Conservation (phyloP, 352 stramenopile species). For the Globisporangium recalcitrans region DNA sequence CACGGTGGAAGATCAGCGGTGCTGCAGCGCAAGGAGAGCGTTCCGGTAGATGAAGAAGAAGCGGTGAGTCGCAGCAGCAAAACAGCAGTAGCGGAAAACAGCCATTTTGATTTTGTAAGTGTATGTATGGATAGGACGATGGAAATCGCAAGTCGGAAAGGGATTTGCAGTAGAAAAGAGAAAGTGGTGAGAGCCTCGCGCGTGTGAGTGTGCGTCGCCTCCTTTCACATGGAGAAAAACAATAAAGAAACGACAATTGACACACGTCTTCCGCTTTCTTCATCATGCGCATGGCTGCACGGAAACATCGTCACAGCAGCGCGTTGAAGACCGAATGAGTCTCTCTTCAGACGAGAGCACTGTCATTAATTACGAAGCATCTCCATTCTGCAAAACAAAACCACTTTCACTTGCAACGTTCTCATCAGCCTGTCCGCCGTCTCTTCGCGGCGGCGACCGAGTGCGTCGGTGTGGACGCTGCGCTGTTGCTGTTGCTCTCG, state of each 20-base stretch:
- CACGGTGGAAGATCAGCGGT: no score
- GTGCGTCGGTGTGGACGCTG: slow-evolving; percentile 19
- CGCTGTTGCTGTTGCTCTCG: slow-evolving; percentile 26
- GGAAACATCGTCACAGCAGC: no score
- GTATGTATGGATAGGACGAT: slow-evolving; percentile 14
- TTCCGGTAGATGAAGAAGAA: background rate
- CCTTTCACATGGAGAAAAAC: background rate
- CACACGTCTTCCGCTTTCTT: background rate
- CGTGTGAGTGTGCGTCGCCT: background rate
- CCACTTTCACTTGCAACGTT: background rate
- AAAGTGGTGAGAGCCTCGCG: background rate
- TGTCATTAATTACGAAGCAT: slow-evolving; percentile 1
- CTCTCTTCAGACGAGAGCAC: no score
- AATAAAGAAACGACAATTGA: slow-evolving; percentile 1
- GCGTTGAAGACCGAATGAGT: no score
- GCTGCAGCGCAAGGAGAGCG: no score
- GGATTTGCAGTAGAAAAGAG: slow-evolving; percentile 6
- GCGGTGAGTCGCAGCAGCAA: background rate
- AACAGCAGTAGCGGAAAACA: background rate
- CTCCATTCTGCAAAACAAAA: background rate
- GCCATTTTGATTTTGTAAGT: slow-evolving; percentile 10
- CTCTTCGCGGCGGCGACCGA: slow-evolving; percentile 14
- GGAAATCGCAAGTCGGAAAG: no score
- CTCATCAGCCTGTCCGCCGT: slow-evolving; percentile 14
- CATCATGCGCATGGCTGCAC: background rate